Evolutionary conservation across 345 rosid species (phyloP).

Genomic region (Eucalyptus virginea): DNA sequence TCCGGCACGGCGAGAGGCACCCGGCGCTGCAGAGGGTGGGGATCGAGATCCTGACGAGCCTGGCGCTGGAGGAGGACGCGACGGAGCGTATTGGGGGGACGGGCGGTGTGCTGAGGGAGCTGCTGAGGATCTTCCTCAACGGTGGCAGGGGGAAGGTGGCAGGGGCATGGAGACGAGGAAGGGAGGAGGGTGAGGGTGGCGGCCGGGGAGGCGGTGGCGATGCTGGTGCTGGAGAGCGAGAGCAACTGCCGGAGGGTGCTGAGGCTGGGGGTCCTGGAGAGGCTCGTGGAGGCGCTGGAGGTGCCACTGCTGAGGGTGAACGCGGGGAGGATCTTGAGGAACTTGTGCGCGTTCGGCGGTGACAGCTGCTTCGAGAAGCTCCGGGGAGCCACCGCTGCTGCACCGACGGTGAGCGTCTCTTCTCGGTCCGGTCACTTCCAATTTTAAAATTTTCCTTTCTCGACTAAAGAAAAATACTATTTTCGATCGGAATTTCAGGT

Average conservation of each 20-base stretch:
- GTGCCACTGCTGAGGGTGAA: slow-evolving; percentile 41
- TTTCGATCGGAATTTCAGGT: slow-evolving; percentile 24
- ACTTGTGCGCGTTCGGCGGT: slow-evolving; percentile 46
- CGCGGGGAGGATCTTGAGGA: slow-evolving; percentile 70
- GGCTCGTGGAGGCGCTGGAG: slow-evolving; percentile 47
- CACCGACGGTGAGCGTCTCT: slow-evolving; percentile 38
- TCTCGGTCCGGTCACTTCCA: not conserved
- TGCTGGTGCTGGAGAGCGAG: slow-evolving; percentile 75
- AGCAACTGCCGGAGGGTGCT: slow-evolving; percentile 55
- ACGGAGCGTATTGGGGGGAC: slow-evolving; percentile 79
- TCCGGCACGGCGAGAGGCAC: slow-evolving; percentile 54
- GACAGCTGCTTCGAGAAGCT: slow-evolving; percentile 38
- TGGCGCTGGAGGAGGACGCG: slow-evolving; percentile 66
- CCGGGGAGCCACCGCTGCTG: slow-evolving; percentile 40
- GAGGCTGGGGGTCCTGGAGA: slow-evolving; percentile 31
- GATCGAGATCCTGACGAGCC: slow-evolving; percentile 59
- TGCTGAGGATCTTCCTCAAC: slow-evolving; percentile 60
- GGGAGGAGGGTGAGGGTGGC: slow-evolving; percentile 43
- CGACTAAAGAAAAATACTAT: not conserved
- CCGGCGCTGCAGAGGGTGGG: slow-evolving; percentile 51
- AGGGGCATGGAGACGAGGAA: slow-evolving; percentile 4
- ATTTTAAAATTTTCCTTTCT: not conserved
- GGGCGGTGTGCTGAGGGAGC: slow-evolving; percentile 69
- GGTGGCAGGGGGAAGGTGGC: slow-evolving; percentile 3
- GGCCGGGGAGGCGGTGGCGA: slow-evolving; percentile 85